Conservation (phyloP, 2,329 filamentous ascomycete species). For the Microcyclosporella mali region DNA sequence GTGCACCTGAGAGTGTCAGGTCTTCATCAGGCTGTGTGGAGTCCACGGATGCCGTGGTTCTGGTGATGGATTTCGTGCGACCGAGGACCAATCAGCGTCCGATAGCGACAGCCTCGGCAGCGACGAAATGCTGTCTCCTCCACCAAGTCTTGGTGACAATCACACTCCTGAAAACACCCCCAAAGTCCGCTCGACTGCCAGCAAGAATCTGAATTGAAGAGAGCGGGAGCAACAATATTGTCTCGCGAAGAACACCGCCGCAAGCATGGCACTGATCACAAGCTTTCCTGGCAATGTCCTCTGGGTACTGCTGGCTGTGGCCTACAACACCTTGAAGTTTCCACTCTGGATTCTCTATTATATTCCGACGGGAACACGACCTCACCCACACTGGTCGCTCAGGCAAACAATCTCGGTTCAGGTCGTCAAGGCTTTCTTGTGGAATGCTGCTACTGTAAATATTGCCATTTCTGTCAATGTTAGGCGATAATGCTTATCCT, state of each 20-base stretch:
- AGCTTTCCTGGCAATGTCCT: constrained; percentile 37
- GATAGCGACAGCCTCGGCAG: background rate
- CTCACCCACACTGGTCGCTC: constrained; percentile 36
- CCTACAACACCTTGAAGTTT: constrained; percentile 32
- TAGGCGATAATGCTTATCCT: no score
- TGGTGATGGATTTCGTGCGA: no score
- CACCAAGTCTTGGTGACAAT: background rate
- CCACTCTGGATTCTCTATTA: constrained; percentile 39
- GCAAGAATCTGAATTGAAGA: no score
- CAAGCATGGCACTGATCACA: constrained; percentile 19
- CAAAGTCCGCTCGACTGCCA: background rate
- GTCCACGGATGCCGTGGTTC: no score
- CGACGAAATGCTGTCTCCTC: background rate
- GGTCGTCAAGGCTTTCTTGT: constrained; percentile 30
- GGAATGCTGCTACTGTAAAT: constrained; percentile 24
- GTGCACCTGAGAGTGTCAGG: no score
- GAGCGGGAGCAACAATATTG: no score
- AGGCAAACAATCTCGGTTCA: constrained; percentile 34
- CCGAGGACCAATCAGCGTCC: no score
- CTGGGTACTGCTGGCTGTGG: constrained; percentile 33
- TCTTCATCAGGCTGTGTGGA: no score
- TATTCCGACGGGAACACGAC: constrained; percentile 32
- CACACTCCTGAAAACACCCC: background rate
- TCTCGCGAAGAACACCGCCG: background rate
- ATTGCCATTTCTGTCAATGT: no score